Conservation (phyloP, 805 yeast species). For the Wickerhamiella sergipiensis region DNA sequence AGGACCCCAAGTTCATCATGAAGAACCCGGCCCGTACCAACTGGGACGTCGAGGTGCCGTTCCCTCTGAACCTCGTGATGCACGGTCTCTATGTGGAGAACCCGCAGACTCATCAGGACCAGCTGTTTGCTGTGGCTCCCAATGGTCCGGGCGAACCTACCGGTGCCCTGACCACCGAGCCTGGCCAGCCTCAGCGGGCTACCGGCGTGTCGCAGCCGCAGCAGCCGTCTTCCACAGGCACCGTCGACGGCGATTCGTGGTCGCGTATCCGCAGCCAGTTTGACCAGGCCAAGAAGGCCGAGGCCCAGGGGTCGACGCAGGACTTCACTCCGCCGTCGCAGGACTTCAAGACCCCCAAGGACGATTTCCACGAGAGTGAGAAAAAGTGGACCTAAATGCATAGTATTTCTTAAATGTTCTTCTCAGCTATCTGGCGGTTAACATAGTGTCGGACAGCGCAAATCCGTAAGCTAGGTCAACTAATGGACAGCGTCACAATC, state of each 20-base stretch:
- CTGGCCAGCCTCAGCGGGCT: background rate
- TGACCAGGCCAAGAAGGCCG: background rate
- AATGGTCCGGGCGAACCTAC: background rate
- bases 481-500: background rate
- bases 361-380: slow-evolving; percentile 15
- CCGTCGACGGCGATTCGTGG: slow-evolving; percentile 2
- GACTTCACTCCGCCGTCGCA: background rate
- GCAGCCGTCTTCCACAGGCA: background rate
- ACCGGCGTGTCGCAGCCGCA: background rate
- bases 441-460: too few relatives aligned
- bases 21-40: slow-evolving; percentile 14
- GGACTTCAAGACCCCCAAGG: background rate
- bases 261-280: background rate
- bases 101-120: background rate
- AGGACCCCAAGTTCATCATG: slow-evolving; percentile 12
- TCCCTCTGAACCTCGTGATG: slow-evolving; percentile 16
- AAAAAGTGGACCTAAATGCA: slow-evolving; percentile 12
- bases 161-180: background rate
- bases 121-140: background rate
- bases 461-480: too few relatives aligned
- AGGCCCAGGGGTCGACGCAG: background rate
- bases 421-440: background rate
- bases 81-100: slow-evolving; percentile 1
- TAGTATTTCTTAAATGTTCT: background rate
- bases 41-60: slow-evolving; percentile 14